Percentiles rank a stretch among this genome's conserved stretches.
Evolutionary conservation across 805 yeast species (phyloP).

Genomic region (Saturnispora silvae): DNA sequence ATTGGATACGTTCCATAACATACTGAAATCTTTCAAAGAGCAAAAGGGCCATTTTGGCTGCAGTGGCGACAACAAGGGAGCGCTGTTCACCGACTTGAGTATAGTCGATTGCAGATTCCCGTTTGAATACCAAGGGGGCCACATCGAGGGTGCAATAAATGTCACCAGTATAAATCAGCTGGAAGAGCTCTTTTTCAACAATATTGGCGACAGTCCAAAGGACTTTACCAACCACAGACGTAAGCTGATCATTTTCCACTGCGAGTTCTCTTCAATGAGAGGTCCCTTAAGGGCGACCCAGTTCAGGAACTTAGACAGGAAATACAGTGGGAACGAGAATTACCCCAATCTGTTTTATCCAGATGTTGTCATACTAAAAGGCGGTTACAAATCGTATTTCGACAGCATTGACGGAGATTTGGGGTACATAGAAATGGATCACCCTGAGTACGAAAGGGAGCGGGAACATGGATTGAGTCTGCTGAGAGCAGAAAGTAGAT

Average conservation of each 20-base stretch:
- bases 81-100: slow-evolving; percentile 39
- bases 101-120: slow-evolving; percentile 86
- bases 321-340: slow-evolving; percentile 36
- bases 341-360: slow-evolving; percentile 84
- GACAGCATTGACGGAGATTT: slow-evolving; percentile 23
- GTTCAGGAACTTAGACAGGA: slow-evolving; percentile 77
- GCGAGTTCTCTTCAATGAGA: slow-evolving; percentile 86
- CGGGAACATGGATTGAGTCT: slow-evolving; percentile 34
- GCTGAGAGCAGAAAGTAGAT: slow-evolving; percentile 26
- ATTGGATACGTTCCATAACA: slow-evolving; percentile 44
- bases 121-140: slow-evolving; percentile 91
- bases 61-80: neutral
- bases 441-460: slow-evolving; percentile 37
- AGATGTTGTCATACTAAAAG: slow-evolving; percentile 77
- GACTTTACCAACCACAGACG: slow-evolving; percentile 20
- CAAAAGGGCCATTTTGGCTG: too few relatives aligned
- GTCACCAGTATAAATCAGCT: slow-evolving; percentile 59
- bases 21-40: slow-evolving; percentile 28
- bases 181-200: slow-evolving; percentile 41
- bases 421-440: slow-evolving; percentile 81
- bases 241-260: slow-evolving; percentile 71
- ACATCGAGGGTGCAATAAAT: slow-evolving; percentile 74
- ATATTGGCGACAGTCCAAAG: slow-evolving; percentile 16
- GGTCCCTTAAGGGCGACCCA: slow-evolving; percentile 93
- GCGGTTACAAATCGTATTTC: slow-evolving; percentile 81